Evolutionary conservation across 495 filamentous ascomycete genomes (phyloP).

Genomic region (Polyplosphaeria fusca): DNA sequence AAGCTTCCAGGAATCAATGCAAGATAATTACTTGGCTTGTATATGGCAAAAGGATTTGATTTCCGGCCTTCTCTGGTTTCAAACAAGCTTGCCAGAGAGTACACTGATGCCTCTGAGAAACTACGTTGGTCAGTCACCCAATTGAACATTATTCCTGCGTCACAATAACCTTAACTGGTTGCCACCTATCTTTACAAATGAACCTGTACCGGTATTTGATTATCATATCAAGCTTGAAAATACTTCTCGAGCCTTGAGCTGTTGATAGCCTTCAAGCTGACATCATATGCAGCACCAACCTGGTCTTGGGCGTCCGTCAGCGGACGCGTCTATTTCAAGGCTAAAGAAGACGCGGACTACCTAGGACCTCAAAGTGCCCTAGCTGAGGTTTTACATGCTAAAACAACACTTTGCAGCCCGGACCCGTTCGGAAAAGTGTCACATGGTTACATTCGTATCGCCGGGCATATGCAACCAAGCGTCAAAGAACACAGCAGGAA

Average conservation of each 20-base stretch:
- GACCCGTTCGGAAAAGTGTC: neutral
- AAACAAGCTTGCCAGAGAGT: too few species aligned
- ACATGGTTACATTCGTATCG: neutral
- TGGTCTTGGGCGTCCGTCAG: neutral
- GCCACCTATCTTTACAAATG: too few species aligned
- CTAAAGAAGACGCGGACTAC: too few species aligned
- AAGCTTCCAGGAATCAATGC: neutral
- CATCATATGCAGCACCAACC: neutral
- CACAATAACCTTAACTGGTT: too few species aligned
- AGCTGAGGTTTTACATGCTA: neutral
- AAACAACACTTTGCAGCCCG: neutral
- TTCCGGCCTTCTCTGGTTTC: constrained; percentile 5
- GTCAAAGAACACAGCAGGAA: neutral
- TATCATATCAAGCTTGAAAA: too few species aligned
- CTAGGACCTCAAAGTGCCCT: neutral
- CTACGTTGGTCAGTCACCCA: neutral
- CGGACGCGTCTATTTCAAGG: neutral
- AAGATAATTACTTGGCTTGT: constrained; percentile 17
- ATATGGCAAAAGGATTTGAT: constrained; percentile 13
- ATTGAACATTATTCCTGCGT: neutral
- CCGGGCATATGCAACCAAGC: neutral
- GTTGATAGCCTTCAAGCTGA: too few species aligned
- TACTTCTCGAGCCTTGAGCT: too few species aligned
- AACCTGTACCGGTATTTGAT: too few species aligned
- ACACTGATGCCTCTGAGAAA: neutral